Evolutionary conservation across 306 rosid genomes (phyloP), one percentile per base, ranked within the genome.

Genomic region (Vicia villosa): DNA sequence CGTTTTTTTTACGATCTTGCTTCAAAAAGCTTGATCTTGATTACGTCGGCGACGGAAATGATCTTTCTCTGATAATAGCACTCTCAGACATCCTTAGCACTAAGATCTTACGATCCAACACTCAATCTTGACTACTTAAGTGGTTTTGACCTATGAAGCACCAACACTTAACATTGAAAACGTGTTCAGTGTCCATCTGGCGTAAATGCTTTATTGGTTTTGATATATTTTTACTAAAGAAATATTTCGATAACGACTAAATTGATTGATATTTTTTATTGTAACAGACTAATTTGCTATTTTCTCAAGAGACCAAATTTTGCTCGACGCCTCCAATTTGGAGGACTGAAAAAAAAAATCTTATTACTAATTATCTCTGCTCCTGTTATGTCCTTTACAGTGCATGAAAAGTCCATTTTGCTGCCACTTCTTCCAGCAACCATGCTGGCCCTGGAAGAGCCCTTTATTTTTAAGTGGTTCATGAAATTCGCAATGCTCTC

Each of bases 321-420:
- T 19, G 28, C 30, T 4, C 8, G 7, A 50, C 14, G 8, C 8
- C 10, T 51, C n/a, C 58, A 51, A 52, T 52, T 10, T 5, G 30
- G 0, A 52, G 32, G 15, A 52, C 30, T 4, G 30, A 52, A 40
- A 55, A 24, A 24, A 52, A 40, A 55, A 24, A 24, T 60, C 37
- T 32, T 8, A 28, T 16, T 24, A 74, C 60, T 11, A 77, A 22
- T 54, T 47, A 6, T 43, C 16, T 37, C 30, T 72, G 69, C 68
- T 69, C n/a, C 36, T 42, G 20, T 68, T 13, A 46, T 47, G 10
- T 43, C 59, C 22, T 70, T 70, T 51, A 15, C 95, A 94, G 99
- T 94, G 85, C 97, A 91, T 32, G 99, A 94, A 81, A 94, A 94
- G 84, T 94, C 96, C 30, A 88, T 94, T 76, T 74, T 91, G 79